These are phyloP conservation scores for Fomitiporia mediterranea DNA, from an alignment of 1,284 basidiomycete genomes.

Conservation along the genomic window DNA sequence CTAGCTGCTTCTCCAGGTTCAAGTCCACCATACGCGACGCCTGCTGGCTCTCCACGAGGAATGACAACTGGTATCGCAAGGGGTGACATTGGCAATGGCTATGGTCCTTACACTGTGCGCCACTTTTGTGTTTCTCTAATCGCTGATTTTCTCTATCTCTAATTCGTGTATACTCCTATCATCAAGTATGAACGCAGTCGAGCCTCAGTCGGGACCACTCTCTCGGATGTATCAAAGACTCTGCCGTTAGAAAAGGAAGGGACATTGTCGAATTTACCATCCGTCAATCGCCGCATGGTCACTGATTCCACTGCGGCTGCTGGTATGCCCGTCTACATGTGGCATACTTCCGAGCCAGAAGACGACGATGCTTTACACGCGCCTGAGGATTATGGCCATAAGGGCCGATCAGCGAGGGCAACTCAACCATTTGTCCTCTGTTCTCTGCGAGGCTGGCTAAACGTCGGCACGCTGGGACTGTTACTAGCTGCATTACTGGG, in stretches of 20 bases:
- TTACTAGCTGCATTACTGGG: constrained; percentile 22
- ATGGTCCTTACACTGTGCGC: constrained; percentile 29
- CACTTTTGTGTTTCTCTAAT: constrained; percentile 5
- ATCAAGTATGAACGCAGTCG: constrained; percentile 20
- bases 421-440: constrained; percentile 25
- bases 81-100: constrained; percentile 8
- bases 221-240: not conserved
- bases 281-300: constrained; percentile 10
- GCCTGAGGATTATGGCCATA: constrained; percentile 12
- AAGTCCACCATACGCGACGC: not conserved
- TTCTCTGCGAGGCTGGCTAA: constrained; percentile 26
- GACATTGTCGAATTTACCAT: not conserved
- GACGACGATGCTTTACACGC: constrained; percentile 26
- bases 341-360: constrained; percentile 25
- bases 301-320: constrained; percentile 17
- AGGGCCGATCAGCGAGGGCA: not conserved
- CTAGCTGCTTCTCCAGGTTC: not conserved
- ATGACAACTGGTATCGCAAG: not conserved
- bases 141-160: not conserved
- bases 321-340: constrained; percentile 21
- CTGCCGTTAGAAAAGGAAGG: constrained; percentile 11
- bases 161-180: not conserved
- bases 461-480: constrained; percentile 23
- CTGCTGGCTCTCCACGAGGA: too few relatives aligned
- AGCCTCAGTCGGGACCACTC: constrained; percentile 6